Evolutionary conservation across 306 rosid species (phyloP), one percentile per base, ranked within the genome.

Genomic region (Vigna trinervia): DNA sequence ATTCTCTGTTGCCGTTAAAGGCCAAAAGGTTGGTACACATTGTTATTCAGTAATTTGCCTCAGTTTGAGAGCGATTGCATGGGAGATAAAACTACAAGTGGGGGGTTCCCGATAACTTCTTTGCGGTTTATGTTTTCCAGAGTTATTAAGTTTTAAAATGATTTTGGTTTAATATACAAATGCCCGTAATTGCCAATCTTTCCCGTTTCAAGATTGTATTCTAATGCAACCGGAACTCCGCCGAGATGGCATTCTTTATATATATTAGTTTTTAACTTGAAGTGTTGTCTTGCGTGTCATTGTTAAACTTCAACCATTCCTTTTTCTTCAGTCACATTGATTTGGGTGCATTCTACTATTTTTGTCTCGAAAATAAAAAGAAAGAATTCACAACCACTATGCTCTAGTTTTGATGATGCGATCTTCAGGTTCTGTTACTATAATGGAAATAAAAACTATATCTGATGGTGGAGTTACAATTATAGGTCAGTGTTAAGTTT

Each of bases 401-500:
- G 61, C 64, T 62, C 69, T 66, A 59, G 46, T 39, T 73, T 73
- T 73, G 62, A 53, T 59, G 19, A 36, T 53, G 74, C 28, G 53
- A 23, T 72, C 8, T 5, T 36, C 1, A 36, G 1, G 80, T 26
- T 74, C 67, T 57, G 54, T 52, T 65, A 45, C 59, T 26, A 41
- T 19, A 13, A 41, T 26, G 12, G 53, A 74, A 60, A 60, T 58
- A 46, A 30, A 41, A 61, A 71, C 62, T 26, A 41, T 46, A 50
- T 76, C 66, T 83, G 70, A 87, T 75, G 56, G 67, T 48, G 71
- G 73, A 41, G 70, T 65, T 73, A 15, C 76, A 47, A 74, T 60
- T 88, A 20, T 74, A 92, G 98, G 86, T 92, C 54, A 78, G 90
- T 43, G 58, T 89, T 68, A 90, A 87, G 84, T 90, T 94, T 81